Evolutionary conservation across 805 yeast species (phyloP).

Genomic region (Ogataea pilisensis): DNA sequence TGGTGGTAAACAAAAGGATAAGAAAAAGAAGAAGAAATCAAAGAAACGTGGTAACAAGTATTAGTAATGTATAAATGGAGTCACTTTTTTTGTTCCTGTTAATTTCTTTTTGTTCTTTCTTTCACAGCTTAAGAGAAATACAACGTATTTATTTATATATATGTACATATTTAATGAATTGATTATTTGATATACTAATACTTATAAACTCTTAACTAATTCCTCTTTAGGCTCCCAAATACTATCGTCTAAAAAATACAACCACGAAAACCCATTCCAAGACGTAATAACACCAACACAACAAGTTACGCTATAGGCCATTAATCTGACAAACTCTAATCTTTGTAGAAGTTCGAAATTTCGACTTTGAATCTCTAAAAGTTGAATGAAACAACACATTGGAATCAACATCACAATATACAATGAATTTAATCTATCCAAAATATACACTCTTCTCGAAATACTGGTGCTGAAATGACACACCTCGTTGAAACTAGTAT

Average conservation of each 20-base stretch:
- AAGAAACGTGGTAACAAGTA: slow-evolving; percentile 1
- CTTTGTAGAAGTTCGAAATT: slow-evolving; percentile 50
- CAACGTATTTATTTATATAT: too few relatives aligned
- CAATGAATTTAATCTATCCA: slow-evolving; percentile 65
- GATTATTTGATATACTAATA: too few relatives aligned
- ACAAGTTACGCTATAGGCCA: slow-evolving; percentile 84
- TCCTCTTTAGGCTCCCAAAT: slow-evolving; percentile 43
- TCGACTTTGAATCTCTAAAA: slow-evolving; percentile 53
- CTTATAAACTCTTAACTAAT: background rate
- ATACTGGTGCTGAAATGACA: slow-evolving; percentile 41
- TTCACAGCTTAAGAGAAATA: background rate
- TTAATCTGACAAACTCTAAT: slow-evolving; percentile 71
- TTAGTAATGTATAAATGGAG: background rate
- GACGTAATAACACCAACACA: slow-evolving; percentile 78
- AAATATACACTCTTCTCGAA: slow-evolving; percentile 49
- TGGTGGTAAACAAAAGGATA: background rate
- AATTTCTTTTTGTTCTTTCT: too few relatives aligned
- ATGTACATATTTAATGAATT: background rate
- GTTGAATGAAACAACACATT: slow-evolving; percentile 43
- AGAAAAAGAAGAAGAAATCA: slow-evolving; percentile 1
- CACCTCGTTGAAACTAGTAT: slow-evolving; percentile 67
- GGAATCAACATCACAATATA: slow-evolving; percentile 68
- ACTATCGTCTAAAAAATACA: slow-evolving; percentile 77
- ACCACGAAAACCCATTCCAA: slow-evolving; percentile 88
- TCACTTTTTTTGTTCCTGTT: too few relatives aligned